A percentile compares a stretch with the other conserved stretches of the same genome.
phyloP scores from a whole-genome alignment of 345 rosid species.

The Viola odorata region DNA sequence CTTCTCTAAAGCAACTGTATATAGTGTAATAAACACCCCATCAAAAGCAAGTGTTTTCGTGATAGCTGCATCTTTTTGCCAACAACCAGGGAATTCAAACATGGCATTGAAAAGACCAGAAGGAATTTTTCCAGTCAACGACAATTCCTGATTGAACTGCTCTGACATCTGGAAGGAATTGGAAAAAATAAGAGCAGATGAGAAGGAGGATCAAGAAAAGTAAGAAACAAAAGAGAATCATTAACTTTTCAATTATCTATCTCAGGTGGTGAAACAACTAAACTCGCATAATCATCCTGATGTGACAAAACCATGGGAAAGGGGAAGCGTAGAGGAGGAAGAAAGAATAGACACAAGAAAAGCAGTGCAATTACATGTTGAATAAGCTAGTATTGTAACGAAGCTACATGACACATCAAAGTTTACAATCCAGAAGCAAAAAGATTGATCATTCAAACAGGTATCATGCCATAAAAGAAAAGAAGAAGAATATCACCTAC shows the following conservation, averaged over 20 bases:
- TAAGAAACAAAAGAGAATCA: background rate
- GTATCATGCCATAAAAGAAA: background rate
- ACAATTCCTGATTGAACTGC: conserved; percentile 87
- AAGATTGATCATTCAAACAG: background rate
- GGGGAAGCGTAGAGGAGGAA: no score
- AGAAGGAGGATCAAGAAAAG: background rate
- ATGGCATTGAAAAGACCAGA: conserved; percentile 83
- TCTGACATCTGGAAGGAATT: conserved; percentile 70
- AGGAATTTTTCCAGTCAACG: conserved; percentile 85
- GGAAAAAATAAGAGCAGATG: conserved; percentile 1
- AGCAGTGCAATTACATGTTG: background rate
- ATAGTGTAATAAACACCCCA: conserved; percentile 78
- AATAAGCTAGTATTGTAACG: background rate
- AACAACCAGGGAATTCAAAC: conserved; percentile 85
- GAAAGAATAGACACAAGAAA: background rate
- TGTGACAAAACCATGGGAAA: no score
- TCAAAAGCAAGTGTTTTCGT: conserved; percentile 92
- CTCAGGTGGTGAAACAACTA: no score
- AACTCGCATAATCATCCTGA: no score
- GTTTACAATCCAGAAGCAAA: conserved; percentile 1
- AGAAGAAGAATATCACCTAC: conserved; percentile 25
- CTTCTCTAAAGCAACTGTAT: conserved; percentile 79
- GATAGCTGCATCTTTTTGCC: conserved; percentile 92
- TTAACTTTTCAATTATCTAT: background rate
- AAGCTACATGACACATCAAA: background rate